Evolutionary conservation across 495 filamentous ascomycete species (phyloP).

Genomic region (Penicillium malachiteum): DNA sequence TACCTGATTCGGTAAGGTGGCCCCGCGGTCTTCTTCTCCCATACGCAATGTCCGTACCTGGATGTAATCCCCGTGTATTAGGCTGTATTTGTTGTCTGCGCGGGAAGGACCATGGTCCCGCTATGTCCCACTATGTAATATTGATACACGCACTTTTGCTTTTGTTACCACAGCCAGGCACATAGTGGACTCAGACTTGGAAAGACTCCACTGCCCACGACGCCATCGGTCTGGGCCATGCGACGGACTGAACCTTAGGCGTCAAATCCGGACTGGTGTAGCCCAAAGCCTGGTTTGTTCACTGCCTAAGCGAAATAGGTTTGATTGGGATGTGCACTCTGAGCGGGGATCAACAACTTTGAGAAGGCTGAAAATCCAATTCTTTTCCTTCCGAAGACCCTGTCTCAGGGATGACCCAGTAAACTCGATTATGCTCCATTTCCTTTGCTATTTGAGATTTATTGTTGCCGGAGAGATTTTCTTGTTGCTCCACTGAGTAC

Average conservation of each 20-base stretch:
- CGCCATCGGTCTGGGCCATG: constrained; percentile 30
- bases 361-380: neutral
- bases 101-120: constrained; percentile 14
- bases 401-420: neutral
- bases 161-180: constrained; percentile 27
- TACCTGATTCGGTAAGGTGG: neutral
- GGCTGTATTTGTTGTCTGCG: neutral
- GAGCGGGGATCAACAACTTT: neutral
- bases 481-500: too few relatives aligned
- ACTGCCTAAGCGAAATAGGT: neutral
- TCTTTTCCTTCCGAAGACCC: neutral
- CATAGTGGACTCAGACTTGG: neutral
- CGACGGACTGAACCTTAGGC: constrained; percentile 24
- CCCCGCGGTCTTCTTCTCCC: too few relatives aligned
- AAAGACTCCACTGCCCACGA: constrained; percentile 14
- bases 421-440: too few relatives aligned
- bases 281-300: neutral
- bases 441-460: too few relatives aligned
- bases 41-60: neutral
- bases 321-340: constrained; percentile 32
- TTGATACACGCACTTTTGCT: constrained; percentile 21
- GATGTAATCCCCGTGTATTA: constrained; percentile 13
- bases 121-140: neutral
- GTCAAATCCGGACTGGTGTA: neutral
- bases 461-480: too few relatives aligned